These are phyloP conservation scores for Casuarina equisetifolia DNA, from an alignment of 306 rosid genomes.

Conservation along the genomic window DNA sequence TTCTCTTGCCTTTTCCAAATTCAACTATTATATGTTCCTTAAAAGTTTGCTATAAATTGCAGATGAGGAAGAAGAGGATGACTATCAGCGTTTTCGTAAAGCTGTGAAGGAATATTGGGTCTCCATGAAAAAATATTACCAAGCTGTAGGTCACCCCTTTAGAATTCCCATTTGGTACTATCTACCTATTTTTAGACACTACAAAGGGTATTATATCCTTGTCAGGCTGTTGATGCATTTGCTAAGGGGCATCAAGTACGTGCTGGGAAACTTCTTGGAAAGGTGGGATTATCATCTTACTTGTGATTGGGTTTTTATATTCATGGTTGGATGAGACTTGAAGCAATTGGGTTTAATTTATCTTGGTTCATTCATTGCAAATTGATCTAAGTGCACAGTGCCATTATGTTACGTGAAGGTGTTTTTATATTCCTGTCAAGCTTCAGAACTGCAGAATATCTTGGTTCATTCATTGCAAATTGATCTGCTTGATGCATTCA, in stretches of 20 bases:
- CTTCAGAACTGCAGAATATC: slow-evolving; percentile 5
- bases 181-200: slow-evolving; percentile 20
- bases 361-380: slow-evolving; percentile 2
- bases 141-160: slow-evolving; percentile 59
- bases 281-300: slow-evolving; percentile 43
- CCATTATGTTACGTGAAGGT: background rate
- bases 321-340: slow-evolving; percentile 17
- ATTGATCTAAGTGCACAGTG: background rate
- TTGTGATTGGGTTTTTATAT: background rate
- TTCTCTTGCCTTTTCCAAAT: slow-evolving; percentile 6
- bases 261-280: slow-evolving; percentile 57
- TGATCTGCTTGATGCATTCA: slow-evolving; percentile 17
- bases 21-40: slow-evolving; percentile 5
- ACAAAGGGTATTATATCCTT: slow-evolving; percentile 30
- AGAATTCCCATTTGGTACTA: background rate
- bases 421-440: slow-evolving; percentile 4
- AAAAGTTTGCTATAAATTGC: slow-evolving; percentile 24
- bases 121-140: slow-evolving; percentile 67
- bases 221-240: slow-evolving; percentile 80
- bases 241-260: slow-evolving; percentile 49
- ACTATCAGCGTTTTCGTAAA: slow-evolving; percentile 58
- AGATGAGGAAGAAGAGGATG: slow-evolving; percentile 67
- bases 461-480: no score
- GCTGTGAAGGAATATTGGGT: slow-evolving; percentile 73
- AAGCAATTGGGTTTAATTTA: background rate